Base-by-base conservation (phyloP, 2,329 filamentous ascomycete species). In the Colletotrichum sp. region DNA sequence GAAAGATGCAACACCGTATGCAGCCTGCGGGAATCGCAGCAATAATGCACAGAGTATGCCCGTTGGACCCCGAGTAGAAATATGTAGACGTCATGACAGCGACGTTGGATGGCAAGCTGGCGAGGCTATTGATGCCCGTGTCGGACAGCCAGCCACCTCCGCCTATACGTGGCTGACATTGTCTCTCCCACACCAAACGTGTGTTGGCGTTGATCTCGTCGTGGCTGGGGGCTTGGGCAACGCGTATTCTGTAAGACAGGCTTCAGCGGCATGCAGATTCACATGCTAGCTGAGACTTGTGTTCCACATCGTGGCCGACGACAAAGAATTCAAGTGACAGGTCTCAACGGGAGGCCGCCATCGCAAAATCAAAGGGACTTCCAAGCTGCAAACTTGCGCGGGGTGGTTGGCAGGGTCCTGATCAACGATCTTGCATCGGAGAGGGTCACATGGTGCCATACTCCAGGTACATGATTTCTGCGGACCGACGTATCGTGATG, bases 351-450 rank as follows among this genome's bases (percentile, higher is more conserved):
- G 59, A 62, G 59, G 59, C 30, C 30, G 59, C n/a, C 59, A n/a
- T 28, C 9, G 21, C 55, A 6, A 24, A 16, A 21, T 21, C 10
- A 8, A 16, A 1, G 26, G 55, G 0, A 24, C 55, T 9, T 6
- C 6, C 1, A 1, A 28, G 52, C 24, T 59, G 15, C 3, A 26
- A 52, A 21, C n/a, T 52, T 21, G 44, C 44, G 26, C 15, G 24
- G 55, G 21, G 55, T 28, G 21, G 8, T 16, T 16, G 21, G 15
- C 13, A 28, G 55, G 55, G 55, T 62, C 59, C 28, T n/a, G 34
- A 72, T 60, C 65, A 36, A 36, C 71, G 57, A 69, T 73, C 71
- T 69, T 68, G 71, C 71, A 67, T 60, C 39, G 4, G 57, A 62
- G 49, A 62, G 30, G 64, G 52, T 72, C 52, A n/a, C 32, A n/a